Base-by-base conservation (phyloP, 192 early-diverging fungal species). In the Chytriomyces sp. region DNA sequence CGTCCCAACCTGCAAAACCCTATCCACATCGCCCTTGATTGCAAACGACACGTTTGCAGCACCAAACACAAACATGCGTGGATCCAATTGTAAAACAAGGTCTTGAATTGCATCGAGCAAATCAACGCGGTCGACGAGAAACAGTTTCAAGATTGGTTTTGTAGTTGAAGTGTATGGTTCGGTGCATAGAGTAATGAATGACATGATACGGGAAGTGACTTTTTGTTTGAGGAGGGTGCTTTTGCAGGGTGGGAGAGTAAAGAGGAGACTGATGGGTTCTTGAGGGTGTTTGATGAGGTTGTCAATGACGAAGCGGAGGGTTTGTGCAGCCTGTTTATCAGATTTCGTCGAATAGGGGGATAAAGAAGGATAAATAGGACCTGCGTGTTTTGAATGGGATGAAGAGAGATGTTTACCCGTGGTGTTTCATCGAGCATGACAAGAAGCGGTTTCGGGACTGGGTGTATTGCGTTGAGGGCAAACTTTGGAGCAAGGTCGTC, bases 261-360 rank as follows among this genome's bases (percentile, higher is more conserved):
- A 64, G 7, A 76, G 8, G 50, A 76, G 44, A 28, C 23, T 11
- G 45, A 76, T 47, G 13, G 11, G 7, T 67, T 76, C 75, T 16
- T 28, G 23, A 0, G 44, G 48, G 64, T 64, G 35, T 43, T 76
- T 43, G 61, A 67, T 68, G 23, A 76, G 53, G 65, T 76, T 67
- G 61, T 76, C 75, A 50, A 76, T 64, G 61, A 50, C 64, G 75
- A 76, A 76, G 4, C 75, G 62, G 63, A 76, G 65, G 9, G 75
- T 76, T 67, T 76, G 75, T 11, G 75, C 75, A 9, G 75, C 75
- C 75, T 76, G 26, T 28, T 16, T 26, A 45, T 18, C 35, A 11
- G 45, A 26, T 13, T 57, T 9, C 16, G 5, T 71, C 3, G 26
- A 26, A 11, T 26, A 64, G 18, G 18, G 35, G n/a, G n/a, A n/a